Conservation (phyloP, 306 rosid genomes). For the Boehmeria nivea region DNA sequence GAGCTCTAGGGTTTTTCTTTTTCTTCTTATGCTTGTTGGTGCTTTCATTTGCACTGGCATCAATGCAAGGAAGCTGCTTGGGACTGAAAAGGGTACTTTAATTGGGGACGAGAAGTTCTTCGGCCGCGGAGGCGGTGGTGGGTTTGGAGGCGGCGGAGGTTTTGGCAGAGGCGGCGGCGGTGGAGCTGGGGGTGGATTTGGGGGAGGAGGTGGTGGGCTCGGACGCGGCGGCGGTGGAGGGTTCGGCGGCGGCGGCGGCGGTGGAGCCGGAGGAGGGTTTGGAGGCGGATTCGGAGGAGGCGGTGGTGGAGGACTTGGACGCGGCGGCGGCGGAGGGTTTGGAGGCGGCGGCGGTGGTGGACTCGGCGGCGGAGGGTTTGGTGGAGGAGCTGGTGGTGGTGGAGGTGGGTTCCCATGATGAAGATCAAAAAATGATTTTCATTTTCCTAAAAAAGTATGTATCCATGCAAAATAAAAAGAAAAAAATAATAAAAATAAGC, state of each 20-base stretch:
- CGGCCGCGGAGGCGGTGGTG: constrained; percentile 23
- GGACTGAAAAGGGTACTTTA: constrained; percentile 23
- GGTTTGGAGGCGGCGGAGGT: constrained; percentile 32
- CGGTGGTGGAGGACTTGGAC: constrained; percentile 24
- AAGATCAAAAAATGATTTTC: constrained; percentile 26
- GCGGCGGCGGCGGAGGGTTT: constrained; percentile 28
- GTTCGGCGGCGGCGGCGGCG: constrained; percentile 45
- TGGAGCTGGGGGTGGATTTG: constrained; percentile 18
- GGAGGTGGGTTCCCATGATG: constrained; percentile 58
- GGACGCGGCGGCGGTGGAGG: constrained; percentile 49
- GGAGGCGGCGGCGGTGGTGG: too few relatives aligned
- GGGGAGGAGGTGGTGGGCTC: constrained; percentile 16
- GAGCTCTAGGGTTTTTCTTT: constrained; percentile 29
- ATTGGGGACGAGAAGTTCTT: constrained; percentile 31
- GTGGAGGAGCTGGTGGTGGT: constrained; percentile 32
- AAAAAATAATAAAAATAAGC: too few relatives aligned
- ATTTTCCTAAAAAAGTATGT: too few relatives aligned
- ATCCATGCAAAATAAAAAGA: too few relatives aligned
- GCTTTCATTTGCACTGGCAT: constrained; percentile 41
- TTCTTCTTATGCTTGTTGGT: constrained; percentile 40
- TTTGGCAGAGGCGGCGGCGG: constrained; percentile 28
- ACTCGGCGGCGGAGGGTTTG: constrained; percentile 49
- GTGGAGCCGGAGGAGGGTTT: constrained; percentile 30
- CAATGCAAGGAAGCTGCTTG: constrained; percentile 57
- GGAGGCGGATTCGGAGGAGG: constrained; percentile 34